These are phyloP conservation scores for Avena insularis DNA, from an alignment of 176 grass and related monocot species.

Conservation along the genomic window DNA sequence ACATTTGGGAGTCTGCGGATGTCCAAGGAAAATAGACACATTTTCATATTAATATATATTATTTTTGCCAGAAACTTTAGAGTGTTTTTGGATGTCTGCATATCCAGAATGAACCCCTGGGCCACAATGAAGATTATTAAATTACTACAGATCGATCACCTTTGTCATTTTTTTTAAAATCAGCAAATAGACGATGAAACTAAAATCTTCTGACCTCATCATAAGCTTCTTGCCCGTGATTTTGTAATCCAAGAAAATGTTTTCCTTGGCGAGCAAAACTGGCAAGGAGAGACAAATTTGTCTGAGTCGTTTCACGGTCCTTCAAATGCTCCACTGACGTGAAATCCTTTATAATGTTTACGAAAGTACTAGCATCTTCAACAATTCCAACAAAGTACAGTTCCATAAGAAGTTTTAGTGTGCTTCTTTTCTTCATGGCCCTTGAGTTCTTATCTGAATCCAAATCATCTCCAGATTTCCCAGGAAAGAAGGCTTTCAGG, in stretches of 20 bases:
- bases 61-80: conserved; percentile 25
- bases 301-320: conserved; percentile 85
- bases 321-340: conserved; percentile 76
- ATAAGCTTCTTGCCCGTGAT: conserved; percentile 66
- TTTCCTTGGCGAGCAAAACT: conserved; percentile 83
- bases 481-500: conserved; percentile 79
- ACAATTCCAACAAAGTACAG: conserved; percentile 94
- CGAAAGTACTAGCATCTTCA: conserved; percentile 78
- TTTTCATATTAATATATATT: background rate
- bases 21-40: background rate
- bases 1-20: background rate
- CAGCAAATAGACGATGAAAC: background rate
- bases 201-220: conserved; percentile 62
- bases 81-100: background rate
- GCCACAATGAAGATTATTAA: conserved; percentile 2
- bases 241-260: conserved; percentile 63
- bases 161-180: background rate
- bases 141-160: conserved; percentile 19
- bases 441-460: conserved; percentile 78
- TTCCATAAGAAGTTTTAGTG: conserved; percentile 89
- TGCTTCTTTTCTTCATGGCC: conserved; percentile 93
- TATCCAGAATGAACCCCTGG: background rate
- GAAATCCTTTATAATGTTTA: conserved; percentile 89
- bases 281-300: conserved; percentile 88
- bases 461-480: conserved; percentile 81